Base-by-base conservation (phyloP, 2,329 filamentous ascomycete genomes). In the Trichoderma simmonsii region DNA sequence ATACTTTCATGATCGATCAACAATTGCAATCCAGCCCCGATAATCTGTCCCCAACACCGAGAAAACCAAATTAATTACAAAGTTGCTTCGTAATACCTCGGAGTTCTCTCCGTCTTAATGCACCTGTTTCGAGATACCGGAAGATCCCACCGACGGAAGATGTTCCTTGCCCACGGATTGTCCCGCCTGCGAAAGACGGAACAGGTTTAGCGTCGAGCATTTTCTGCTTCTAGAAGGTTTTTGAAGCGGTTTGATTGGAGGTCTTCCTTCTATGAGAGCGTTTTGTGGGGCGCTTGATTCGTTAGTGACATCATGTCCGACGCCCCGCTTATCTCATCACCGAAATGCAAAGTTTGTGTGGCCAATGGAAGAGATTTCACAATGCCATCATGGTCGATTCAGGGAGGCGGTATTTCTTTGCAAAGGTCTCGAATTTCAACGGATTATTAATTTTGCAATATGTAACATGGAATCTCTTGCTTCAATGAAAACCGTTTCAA, bases 101-200 rank as follows among this genome's bases (percentile, higher is more conserved):
- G 66, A 30, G 15, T 8, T 15, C 56, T 48, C 54, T 32, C 36
- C 36, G 66, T 69, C 12, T 24, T 28, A 26, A 18, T 28, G 21
- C 64, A 18, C 24, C 28, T 67, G 9, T 14, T 57, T 51, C 48
- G 15, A 51, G 36, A 59, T 18, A 34, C 36, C 66, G 66, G 66
- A 69, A 69, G 66, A 69, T 69, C 66, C 66, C 66, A 61, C 21
- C 51, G 36, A 69, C 56, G 66, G 56, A 48, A 69, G 28, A 3
- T 4, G 9, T 24, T 51, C 66, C 66, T 14, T 51, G 66, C 6
- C 56, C 7, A 51, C 66, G 66, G 66, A 43, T 61, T 69, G 56
- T 69, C 66, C 66, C 66, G 66, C 28, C 12, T 14, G 18, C 6
- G 11, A n/a, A 24, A 21, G 18, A 14, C 26, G 2, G 18, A 69